phyloP scores from a whole-genome alignment of 176 grass and related monocot species.

The Elymus sibiricus region DNA sequence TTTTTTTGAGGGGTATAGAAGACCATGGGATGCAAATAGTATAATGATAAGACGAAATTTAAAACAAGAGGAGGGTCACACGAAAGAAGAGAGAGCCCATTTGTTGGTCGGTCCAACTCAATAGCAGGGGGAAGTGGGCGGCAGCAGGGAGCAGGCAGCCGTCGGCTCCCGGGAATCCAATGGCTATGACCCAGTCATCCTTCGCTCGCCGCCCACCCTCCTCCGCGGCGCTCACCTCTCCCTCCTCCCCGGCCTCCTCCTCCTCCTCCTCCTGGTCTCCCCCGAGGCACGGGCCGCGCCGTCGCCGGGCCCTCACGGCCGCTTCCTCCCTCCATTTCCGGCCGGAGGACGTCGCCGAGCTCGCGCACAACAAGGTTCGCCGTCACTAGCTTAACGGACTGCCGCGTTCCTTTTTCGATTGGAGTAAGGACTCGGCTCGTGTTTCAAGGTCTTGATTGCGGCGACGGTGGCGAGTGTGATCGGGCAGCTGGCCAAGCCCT shows the following conservation, averaged over 20 bases:
- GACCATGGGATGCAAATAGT: too few relatives aligned
- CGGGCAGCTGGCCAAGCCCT: slow-evolving; percentile 78
- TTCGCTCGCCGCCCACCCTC: neutral
- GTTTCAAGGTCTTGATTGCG: slow-evolving; percentile 73
- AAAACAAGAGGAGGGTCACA: neutral
- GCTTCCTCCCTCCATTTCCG: slow-evolving; percentile 36
- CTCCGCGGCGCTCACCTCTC: neutral
- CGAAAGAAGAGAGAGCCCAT: neutral
- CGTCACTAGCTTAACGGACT: neutral
- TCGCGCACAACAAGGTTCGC: slow-evolving; percentile 74
- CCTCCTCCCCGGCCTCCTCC: neutral
- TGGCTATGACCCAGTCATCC: slow-evolving; percentile 29
- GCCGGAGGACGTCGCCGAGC: slow-evolving; percentile 48
- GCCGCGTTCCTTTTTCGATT: neutral
- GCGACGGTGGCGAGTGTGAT: slow-evolving; percentile 43
- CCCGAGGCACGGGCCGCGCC: neutral
- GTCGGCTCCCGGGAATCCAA: slow-evolving; percentile 3
- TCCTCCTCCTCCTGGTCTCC: neutral
- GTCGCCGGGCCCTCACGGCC: neutral
- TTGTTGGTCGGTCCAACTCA: neutral
- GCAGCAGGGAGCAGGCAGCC: neutral
- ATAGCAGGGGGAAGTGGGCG: neutral
- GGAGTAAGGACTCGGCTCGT: neutral
- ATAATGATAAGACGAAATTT: too few relatives aligned
- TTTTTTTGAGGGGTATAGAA: too few relatives aligned